Base-by-base conservation (phyloP, 2,329 filamentous ascomycete genomes). In the Ceratocystis smalleyi region DNA sequence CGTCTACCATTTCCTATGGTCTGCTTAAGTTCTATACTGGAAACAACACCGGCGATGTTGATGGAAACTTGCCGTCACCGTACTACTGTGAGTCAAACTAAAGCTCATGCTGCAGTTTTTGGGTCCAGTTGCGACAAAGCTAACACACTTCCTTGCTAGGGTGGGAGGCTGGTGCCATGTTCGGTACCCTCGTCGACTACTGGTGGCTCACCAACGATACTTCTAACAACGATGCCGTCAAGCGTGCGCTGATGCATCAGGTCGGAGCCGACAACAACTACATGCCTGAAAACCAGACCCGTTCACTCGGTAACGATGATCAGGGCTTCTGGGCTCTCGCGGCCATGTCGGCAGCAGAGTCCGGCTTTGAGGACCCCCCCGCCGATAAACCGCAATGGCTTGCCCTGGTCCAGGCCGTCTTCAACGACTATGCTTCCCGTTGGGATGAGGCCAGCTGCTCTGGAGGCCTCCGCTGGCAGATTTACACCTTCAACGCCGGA, bases 311-410 rank as follows among this genome's bases (percentile, higher is more conserved):
- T 68, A 89, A 89, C 73, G 87, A 90, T 68, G 87, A 89, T 69
- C 87, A 89, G 73, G 85, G 87, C 5, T 92, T 94, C 74, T 95
- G 89, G 89, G 88, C 82, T n/a, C 81, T 94, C 77, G 83, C 89
- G 0, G 87, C 86, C 67, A 87, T 95, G 78, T 81, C 82, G 8
- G 89, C 89, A 1, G 86, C 87, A 45, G 89, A 95, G 74, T 82
- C 85, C 70, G 84, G 84, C 68, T 92, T 87, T 70, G 85, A 86
- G 1, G 81, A 90, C 69, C 85, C 87, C 3, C 79, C 82, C 0
- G 68, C 76, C 0, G 81, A 79, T 65, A 72, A 84, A 63, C 83
- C 87, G 0, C 84, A 87, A 67, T 95, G 88, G 88, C 79, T 94
- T n/a, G 83, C 85, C 5, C 79, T 94, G 63, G 85, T 82, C 0